phyloP scores from a whole-genome alignment of 2,329 filamentous ascomycete genomes.

The Tolypocladium ovalisporum region DNA sequence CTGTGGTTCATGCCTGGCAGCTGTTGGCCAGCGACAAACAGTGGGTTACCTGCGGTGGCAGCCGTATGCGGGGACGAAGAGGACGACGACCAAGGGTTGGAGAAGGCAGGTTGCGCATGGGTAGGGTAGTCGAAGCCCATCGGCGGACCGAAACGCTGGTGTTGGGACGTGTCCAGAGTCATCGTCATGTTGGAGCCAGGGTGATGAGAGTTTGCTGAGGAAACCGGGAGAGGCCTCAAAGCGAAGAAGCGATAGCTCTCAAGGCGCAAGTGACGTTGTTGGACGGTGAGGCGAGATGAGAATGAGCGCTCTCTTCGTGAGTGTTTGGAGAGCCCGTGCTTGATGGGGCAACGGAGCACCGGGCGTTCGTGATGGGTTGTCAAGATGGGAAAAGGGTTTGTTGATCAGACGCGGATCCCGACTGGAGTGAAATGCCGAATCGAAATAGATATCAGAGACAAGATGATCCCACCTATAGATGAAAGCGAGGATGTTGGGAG shows the following conservation, averaged over 20 bases:
- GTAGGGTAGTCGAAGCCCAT: conserved; percentile 68
- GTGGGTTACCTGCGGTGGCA: conserved; percentile 44
- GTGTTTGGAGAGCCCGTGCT: not conserved
- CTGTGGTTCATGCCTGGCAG: conserved; percentile 38
- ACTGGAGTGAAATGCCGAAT: conserved; percentile 33
- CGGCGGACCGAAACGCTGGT: conserved; percentile 63
- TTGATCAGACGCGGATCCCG: conserved; percentile 44
- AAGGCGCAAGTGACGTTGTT: not conserved
- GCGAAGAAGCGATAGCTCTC: not conserved
- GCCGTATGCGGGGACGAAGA: conserved; percentile 29
- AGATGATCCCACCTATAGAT: conserved; percentile 24
- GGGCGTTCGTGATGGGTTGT: not conserved
- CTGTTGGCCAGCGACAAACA: conserved; percentile 50
- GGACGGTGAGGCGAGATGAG: not conserved
- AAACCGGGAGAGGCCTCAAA: not conserved
- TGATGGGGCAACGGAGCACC: not conserved
- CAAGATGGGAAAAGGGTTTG: conserved; percentile 18
- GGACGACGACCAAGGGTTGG: conserved; percentile 73
- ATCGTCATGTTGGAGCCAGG: conserved; percentile 65
- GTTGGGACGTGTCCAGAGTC: conserved; percentile 75
- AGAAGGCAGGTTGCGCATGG: conserved; percentile 58
- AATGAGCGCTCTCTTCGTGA: not conserved
- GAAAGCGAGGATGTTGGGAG: conserved; percentile 17
- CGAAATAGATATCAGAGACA: conserved; percentile 29
- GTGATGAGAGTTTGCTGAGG: not conserved